Conservation (phyloP, 495 filamentous ascomycete species). For the Penicillium antarcticum region DNA sequence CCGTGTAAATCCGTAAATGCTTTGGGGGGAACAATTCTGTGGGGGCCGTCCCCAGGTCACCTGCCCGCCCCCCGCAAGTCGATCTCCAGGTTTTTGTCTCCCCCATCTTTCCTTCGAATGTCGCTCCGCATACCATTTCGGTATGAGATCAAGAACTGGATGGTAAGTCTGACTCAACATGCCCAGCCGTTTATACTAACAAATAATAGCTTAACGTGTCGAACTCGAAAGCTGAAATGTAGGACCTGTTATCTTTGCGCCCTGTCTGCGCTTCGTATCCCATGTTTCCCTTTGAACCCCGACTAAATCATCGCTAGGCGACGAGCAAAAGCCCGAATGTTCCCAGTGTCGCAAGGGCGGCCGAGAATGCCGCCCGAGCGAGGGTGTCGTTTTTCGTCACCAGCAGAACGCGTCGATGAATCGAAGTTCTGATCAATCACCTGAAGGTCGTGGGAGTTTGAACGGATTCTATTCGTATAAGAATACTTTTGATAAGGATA, state of each 20-base stretch:
- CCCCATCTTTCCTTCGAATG: slow-evolving; percentile 22
- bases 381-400: slow-evolving; percentile 65
- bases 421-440: slow-evolving; percentile 32
- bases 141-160: slow-evolving; percentile 52
- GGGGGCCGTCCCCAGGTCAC: slow-evolving; percentile 23
- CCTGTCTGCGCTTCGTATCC: neutral
- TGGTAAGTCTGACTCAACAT: slow-evolving; percentile 30
- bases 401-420: slow-evolving; percentile 76
- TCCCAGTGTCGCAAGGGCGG: slow-evolving; percentile 58
- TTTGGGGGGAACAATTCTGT: slow-evolving; percentile 1
- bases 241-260: slow-evolving; percentile 5
- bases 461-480: slow-evolving; percentile 69
- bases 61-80: slow-evolving; percentile 24
- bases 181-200: neutral
- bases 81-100: slow-evolving; percentile 23
- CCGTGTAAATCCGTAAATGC: neutral
- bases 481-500: slow-evolving; percentile 62
- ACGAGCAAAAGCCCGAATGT: slow-evolving; percentile 56
- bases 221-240: slow-evolving; percentile 63
- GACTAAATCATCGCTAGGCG: slow-evolving; percentile 28
- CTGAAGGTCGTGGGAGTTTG: slow-evolving; percentile 43
- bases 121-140: slow-evolving; percentile 30
- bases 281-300: slow-evolving; percentile 2
- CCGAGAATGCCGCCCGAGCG: slow-evolving; percentile 59
- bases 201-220: slow-evolving; percentile 53